Evolutionary conservation across 2,329 filamentous ascomycete species (phyloP), one percentile per base, ranked within the genome.

Genomic region (Sclerotinia spermophila): DNA sequence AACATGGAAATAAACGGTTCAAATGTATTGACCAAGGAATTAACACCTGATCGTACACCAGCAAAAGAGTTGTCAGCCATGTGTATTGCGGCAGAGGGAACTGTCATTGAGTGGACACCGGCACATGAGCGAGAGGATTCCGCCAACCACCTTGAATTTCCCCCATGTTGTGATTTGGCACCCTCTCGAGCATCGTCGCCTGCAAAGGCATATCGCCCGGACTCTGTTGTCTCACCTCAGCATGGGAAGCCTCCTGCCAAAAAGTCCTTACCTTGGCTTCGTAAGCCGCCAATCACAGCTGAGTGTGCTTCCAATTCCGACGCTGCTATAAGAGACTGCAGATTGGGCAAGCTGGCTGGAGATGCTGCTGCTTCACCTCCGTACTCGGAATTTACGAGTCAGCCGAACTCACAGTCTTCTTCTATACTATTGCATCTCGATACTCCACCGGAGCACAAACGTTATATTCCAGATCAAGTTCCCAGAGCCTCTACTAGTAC

Each of bases 261-360:
- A 61, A 74, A 73, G 42, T 72, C 75, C 35, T 71, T 77, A 58
- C 77, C 74, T 40, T 78, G 77, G 77, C 72, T 79, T 51, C 73
- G 74, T 27, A 77, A 74, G 62, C 58, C 62, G 11, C 71, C 72
- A 42, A 27, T 67, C 17, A 71, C 71, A 61, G 67, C 71, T 30
- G 70, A 71, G 59, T 11, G 65, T 13, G 30, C 72, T 48, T 69
- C 68, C 13, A 15, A 44, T 11, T 13, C 35, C 6, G 59, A 30
- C 30, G 33, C 15, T 27, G 21, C 21, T 2, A 35, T n/a, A 35
- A 56, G 35, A 40, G 30, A 53, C 27, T 30, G 27, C 15, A 40
- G 45, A 45, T 27, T 44, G 27, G 30, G n/a, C 40, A 65, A 65
- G 8, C 35, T 69, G 13, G 45, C 59, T 45, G 67, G 67, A 44